Conservation (phyloP, 2,329 filamentous ascomycete species). For the Verticillium albo-atrum region DNA sequence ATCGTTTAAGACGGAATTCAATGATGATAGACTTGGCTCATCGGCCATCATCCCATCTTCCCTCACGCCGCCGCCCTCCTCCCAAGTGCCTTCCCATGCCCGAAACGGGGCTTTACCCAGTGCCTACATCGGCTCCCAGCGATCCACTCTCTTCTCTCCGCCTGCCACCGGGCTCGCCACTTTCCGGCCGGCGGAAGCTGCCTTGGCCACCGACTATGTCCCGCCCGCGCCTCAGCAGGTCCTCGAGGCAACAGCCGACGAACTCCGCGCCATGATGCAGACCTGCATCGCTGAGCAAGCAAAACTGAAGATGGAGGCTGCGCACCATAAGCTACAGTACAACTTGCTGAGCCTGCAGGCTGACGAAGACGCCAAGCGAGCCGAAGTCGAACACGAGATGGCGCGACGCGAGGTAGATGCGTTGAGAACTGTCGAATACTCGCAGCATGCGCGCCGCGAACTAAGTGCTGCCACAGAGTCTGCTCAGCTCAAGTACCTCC, state of each 20-base stretch:
- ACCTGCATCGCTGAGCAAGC: conserved; percentile 51
- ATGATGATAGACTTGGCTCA: conserved; percentile 38
- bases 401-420: conserved; percentile 84
- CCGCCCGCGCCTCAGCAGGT: conserved; percentile 46
- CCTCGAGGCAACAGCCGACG: conserved; percentile 46
- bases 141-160: conserved; percentile 47
- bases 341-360: conserved; percentile 81
- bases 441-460: conserved; percentile 54
- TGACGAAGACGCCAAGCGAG: conserved; percentile 77
- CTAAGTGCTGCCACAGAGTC: conserved; percentile 48
- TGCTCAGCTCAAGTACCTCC: conserved; percentile 48
- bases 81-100: conserved; percentile 36
- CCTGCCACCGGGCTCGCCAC: conserved; percentile 36
- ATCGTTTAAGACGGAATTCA: conserved; percentile 46
- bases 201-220: conserved; percentile 33
- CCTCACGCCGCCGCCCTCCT: conserved; percentile 53
- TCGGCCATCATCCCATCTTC: conserved; percentile 51
- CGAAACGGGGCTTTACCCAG: conserved; percentile 17
- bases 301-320: conserved; percentile 71
- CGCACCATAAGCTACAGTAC: conserved; percentile 88
- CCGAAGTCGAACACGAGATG: conserved; percentile 88
- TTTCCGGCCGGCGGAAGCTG: conserved; percentile 7
- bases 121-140: conserved; percentile 36
- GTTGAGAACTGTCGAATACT: conserved; percentile 68
- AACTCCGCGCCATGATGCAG: conserved; percentile 54